Conservation (phyloP, 2,329 filamentous ascomycete genomes). For the Aspergillaceae sp. region DNA sequence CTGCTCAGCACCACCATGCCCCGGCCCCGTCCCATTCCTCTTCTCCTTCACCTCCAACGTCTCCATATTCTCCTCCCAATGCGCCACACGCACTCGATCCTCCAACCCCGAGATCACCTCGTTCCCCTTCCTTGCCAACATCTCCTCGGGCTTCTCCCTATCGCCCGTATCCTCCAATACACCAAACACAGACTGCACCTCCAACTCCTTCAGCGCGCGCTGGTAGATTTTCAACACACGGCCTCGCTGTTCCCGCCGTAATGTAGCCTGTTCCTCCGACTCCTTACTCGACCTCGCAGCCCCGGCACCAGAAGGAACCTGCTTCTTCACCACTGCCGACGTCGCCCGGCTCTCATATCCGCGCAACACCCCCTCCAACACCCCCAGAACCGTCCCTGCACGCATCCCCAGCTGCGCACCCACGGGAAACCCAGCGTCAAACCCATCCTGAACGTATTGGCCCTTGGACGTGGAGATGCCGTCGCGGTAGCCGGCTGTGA, state of each 20-base stretch:
- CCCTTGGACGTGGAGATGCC: constrained; percentile 71
- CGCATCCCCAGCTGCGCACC: constrained; percentile 71
- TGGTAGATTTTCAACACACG: constrained; percentile 25
- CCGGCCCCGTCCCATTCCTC: constrained; percentile 2
- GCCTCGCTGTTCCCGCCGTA: constrained; percentile 22
- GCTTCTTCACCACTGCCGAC: constrained; percentile 19
- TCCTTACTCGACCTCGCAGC: constrained; percentile 3
- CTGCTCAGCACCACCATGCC: constrained; percentile 7
- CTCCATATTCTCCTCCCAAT: constrained; percentile 34
- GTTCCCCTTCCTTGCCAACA: constrained; percentile 22
- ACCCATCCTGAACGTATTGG: constrained; percentile 70
- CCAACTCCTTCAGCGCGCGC: constrained; percentile 51
- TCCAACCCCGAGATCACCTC: constrained; percentile 24
- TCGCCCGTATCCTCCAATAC: constrained; percentile 2
- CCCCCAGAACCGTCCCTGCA: constrained; percentile 66
- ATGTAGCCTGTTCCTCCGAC: neutral
- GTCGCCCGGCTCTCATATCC: constrained; percentile 22
- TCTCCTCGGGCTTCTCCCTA: constrained; percentile 16
- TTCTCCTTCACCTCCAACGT: constrained; percentile 26
- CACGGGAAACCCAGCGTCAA: constrained; percentile 81
- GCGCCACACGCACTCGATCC: constrained; percentile 19
- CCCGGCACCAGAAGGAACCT: constrained; percentile 6
- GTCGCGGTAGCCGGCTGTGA: constrained; percentile 83
- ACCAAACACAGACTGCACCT: constrained; percentile 55
- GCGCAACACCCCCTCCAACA: constrained; percentile 60